Evolutionary conservation across 139 green algal genomes (phyloP).

Genomic region (Chlamydomonas eustigma): DNA sequence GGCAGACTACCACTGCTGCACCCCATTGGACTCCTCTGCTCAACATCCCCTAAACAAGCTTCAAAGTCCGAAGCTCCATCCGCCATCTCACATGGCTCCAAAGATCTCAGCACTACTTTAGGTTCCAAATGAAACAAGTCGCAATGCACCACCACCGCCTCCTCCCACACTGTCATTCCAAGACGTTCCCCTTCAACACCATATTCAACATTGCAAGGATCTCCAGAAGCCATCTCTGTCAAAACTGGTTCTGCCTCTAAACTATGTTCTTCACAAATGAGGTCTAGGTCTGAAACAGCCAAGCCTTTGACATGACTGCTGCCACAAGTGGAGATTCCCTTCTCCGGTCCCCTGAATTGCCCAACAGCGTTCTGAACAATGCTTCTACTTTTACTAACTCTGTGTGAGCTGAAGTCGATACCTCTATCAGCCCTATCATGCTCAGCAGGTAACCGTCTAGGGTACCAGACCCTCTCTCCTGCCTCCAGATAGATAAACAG

Average conservation of each 20-base stretch:
- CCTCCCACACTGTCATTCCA: neutral
- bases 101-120: neutral
- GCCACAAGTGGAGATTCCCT: neutral
- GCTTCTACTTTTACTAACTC: no score
- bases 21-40: neutral
- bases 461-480: neutral
- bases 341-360: neutral
- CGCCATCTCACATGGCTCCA: no score
- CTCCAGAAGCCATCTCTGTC: neutral
- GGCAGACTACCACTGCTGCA: neutral
- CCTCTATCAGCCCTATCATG: neutral
- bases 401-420: neutral
- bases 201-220: neutral
- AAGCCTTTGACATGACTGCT: neutral
- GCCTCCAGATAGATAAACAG: neutral
- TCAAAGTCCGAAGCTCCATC: no score
- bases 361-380: conserved; percentile 1
- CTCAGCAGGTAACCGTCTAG: neutral
- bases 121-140: neutral
- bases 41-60: neutral
- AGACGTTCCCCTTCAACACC: neutral
- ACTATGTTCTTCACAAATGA: neutral
- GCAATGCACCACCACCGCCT: neutral
- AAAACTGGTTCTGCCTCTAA: neutral
- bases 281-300: neutral